Percentiles rank a stretch among this genome's conserved stretches.
These are phyloP conservation scores for Phaeosphaeriaceae sp. DNA, from an alignment of 2,329 filamentous ascomycete genomes.

Conservation along the genomic window DNA sequence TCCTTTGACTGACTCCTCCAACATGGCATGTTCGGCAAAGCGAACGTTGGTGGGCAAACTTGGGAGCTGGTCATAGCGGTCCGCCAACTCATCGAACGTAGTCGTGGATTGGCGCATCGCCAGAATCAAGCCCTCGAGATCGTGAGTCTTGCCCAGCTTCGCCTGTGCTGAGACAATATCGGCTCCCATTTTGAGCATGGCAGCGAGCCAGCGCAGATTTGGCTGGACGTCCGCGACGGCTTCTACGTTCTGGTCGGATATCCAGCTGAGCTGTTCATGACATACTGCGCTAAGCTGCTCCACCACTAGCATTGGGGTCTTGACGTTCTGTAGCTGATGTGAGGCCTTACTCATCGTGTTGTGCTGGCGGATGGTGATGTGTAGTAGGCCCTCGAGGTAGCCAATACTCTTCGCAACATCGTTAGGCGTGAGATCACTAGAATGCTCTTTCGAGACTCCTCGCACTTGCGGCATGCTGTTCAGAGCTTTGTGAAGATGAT, in stretches of 20 bases:
- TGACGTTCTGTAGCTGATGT: slow-evolving; percentile 47
- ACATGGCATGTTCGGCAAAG: slow-evolving; percentile 23
- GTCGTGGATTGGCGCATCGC: slow-evolving; percentile 35
- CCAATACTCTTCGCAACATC: slow-evolving; percentile 82
- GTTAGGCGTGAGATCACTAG: slow-evolving; percentile 81
- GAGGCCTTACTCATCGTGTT: slow-evolving; percentile 45
- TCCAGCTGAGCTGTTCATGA: slow-evolving; percentile 21
- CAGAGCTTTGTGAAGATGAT: slow-evolving; percentile 80
- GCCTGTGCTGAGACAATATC: slow-evolving; percentile 72
- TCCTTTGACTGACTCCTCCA: slow-evolving; percentile 21
- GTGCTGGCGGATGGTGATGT: slow-evolving; percentile 70
- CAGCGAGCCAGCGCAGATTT: slow-evolving; percentile 67
- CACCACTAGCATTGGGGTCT: slow-evolving; percentile 47
- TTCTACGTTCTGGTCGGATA: slow-evolving; percentile 17
- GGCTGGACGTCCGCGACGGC: slow-evolving; percentile 21
- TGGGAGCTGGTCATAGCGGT: slow-evolving; percentile 28
- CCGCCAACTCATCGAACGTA: slow-evolving; percentile 22
- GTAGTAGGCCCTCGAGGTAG: slow-evolving; percentile 85
- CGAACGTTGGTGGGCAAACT: slow-evolving; percentile 36
- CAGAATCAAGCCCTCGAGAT: slow-evolving; percentile 31
- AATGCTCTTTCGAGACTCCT: slow-evolving; percentile 74
- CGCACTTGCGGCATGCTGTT: slow-evolving; percentile 76
- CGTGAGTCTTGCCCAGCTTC: slow-evolving; percentile 63
- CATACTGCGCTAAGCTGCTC: slow-evolving; percentile 33
- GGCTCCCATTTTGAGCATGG: slow-evolving; percentile 70